Evolutionary conservation across 352 stramenopile species (phyloP), one percentile per base, ranked within the genome.

Genomic region (Blastocystis sp.): DNA sequence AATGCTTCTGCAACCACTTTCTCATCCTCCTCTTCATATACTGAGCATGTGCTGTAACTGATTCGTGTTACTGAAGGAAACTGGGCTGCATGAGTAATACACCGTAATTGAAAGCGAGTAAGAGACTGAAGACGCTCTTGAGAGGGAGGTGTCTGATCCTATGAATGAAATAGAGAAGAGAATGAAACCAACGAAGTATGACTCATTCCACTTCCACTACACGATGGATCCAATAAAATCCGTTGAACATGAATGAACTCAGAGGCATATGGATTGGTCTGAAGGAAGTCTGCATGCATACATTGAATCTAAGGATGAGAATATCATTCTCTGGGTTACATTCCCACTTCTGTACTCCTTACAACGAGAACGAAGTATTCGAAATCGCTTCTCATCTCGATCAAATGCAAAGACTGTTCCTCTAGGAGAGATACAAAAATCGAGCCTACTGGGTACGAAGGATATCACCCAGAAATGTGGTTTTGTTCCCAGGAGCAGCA

Each of bases 1-100:
- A 95, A 88, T 29, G 92, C 92, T 0, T 91, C 90, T 6, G 88
- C 80, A 16, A 95, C 93, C 46, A 95, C 93, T 59, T 94, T 91
- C 88, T 95, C 93, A 83, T 95, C 92, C 61, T 95, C 93, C 65
- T 93, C 93, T 77, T 94, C 90, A 83, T 94, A 94, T 78, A 95
- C 92, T 0, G 92, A 94, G 88, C 93, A 95, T 39, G 93, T 95
- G 39, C 92, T 94, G 83, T 95, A 95, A 27, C 43, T 85, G 24
- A 95, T 91, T 32, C 92, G 92, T 88, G 93, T 88, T 16, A 94
- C 93, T 80, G 94, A 90, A 0, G 92, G 92, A 80, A 95, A 95
- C 21, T 91, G 93, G 73, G 94, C 94, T 0, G 93, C 92, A 86
- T 95, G 94, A 42, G 91, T 89, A n/a, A 95, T 89, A 49, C 92